phyloP scores from a whole-genome alignment of 208 protist genomes.

The Acanthamoeba lenticulata region DNA sequence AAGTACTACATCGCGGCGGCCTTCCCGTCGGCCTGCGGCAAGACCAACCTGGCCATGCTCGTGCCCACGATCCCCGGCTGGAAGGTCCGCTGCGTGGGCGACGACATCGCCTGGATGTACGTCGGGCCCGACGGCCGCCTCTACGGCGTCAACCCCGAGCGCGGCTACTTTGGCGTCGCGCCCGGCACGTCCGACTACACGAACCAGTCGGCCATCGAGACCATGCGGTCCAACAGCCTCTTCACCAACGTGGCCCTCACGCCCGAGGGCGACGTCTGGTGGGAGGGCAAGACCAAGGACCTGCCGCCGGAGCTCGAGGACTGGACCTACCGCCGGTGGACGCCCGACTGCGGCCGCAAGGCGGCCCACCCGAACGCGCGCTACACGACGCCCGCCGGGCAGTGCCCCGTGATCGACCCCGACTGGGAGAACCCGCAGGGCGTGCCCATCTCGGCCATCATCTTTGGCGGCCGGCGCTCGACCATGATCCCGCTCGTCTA shows the following conservation, averaged over 20 bases:
- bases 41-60: slow-evolving; percentile 91
- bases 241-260: slow-evolving; percentile 89
- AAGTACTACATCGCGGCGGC: slow-evolving; percentile 87
- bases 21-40: slow-evolving; percentile 90
- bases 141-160: slow-evolving; percentile 88
- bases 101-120: slow-evolving; percentile 90
- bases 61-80: slow-evolving; percentile 81
- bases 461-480: slow-evolving; percentile 88
- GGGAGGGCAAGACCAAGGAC: slow-evolving; percentile 88
- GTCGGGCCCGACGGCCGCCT: slow-evolving; percentile 78
- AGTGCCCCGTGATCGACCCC: slow-evolving; percentile 88
- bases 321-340: slow-evolving; percentile 85
- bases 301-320: slow-evolving; percentile 79
- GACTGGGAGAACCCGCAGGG: slow-evolving; percentile 82
- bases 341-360: slow-evolving; percentile 62
- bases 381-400: slow-evolving; percentile 83
- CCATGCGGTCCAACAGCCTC: slow-evolving; percentile 81
- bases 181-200: slow-evolving; percentile 82
- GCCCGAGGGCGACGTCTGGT: slow-evolving; percentile 88
- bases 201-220: slow-evolving; percentile 82
- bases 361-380: slow-evolving; percentile 88
- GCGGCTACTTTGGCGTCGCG: slow-evolving; percentile 90
- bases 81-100: slow-evolving; percentile 85
- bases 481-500: slow-evolving; percentile 85
- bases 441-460: slow-evolving; percentile 87